Evolutionary conservation across 495 filamentous ascomycete genomes (phyloP).

Genomic region (Paragyromitra xinjiangensis): DNA sequence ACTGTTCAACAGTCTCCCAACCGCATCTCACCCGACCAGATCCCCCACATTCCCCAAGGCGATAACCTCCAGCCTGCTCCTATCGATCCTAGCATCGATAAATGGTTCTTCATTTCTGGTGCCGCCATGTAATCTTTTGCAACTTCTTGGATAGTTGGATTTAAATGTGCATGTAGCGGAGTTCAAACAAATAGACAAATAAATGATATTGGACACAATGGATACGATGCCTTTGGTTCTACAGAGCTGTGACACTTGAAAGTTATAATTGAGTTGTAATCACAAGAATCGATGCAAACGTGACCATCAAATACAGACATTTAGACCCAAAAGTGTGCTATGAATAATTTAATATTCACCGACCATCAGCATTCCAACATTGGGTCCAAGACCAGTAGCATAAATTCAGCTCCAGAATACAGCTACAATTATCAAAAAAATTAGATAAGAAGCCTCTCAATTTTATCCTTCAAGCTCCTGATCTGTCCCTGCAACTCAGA

Average conservation of each 20-base stretch:
- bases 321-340: background rate
- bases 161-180: conserved; percentile 9
- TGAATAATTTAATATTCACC: background rate
- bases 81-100: conserved; percentile 96
- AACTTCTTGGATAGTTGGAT: conserved; percentile 1
- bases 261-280: background rate
- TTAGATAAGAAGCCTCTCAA: conserved; percentile 96
- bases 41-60: conserved; percentile 75
- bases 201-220: background rate
- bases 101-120: conserved; percentile 99
- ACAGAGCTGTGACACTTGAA: background rate
- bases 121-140: conserved; percentile 76
- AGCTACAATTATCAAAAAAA: conserved; percentile 15
- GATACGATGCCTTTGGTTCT: background rate
- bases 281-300: background rate
- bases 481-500: conserved; percentile 88
- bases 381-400: conserved; percentile 13
- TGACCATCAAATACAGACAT: background rate
- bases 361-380: background rate
- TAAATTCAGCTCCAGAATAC: conserved; percentile 17
- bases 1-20: conserved; percentile 74
- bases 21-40: conserved; percentile 69
- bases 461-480: conserved; percentile 86
- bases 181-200: conserved; percentile 20
- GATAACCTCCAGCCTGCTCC: conserved; percentile 84